Evolutionary conservation across 305 asterid genomes (phyloP).

Genomic region (Fraxinus nigra): DNA sequence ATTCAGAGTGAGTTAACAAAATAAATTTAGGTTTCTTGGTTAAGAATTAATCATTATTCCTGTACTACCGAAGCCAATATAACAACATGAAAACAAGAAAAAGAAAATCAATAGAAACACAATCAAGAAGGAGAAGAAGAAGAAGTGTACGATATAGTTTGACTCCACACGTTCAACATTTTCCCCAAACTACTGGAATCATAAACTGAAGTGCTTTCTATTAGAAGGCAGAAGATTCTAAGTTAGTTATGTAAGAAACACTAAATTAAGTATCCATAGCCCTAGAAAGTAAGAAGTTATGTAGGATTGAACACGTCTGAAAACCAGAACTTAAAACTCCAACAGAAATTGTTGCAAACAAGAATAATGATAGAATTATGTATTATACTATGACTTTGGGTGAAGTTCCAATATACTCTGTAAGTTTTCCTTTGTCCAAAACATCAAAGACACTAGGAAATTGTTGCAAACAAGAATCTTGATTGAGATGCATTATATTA

Average conservation of each 20-base stretch:
- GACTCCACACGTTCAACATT: background rate
- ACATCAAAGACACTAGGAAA: conserved; percentile 72
- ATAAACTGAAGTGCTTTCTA: conserved; percentile 14
- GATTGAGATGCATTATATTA: conserved; percentile 1
- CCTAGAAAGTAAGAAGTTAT: conserved; percentile 15
- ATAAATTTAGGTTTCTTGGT: background rate
- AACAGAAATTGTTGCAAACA: conserved; percentile 5
- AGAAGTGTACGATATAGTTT: background rate
- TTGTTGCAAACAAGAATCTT: background rate
- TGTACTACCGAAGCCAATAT: background rate
- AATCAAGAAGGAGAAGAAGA: background rate
- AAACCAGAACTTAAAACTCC: conserved; percentile 14
- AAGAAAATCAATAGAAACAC: background rate
- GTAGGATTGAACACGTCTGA: conserved; percentile 3
- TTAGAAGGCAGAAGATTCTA: conserved; percentile 1
- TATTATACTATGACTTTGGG: conserved; percentile 9
- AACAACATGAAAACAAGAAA: background rate
- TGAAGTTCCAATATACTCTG: conserved; percentile 63
- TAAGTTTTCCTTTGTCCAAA: conserved; percentile 96
- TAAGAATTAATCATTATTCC: background rate
- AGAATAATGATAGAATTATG: background rate
- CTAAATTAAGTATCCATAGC: background rate
- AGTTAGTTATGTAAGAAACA: background rate
- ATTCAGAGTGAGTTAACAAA: background rate
- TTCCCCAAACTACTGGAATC: background rate